Base-by-base conservation (phyloP, 2,329 filamentous ascomycete species). In the Coniochaeta prunicola region DNA sequence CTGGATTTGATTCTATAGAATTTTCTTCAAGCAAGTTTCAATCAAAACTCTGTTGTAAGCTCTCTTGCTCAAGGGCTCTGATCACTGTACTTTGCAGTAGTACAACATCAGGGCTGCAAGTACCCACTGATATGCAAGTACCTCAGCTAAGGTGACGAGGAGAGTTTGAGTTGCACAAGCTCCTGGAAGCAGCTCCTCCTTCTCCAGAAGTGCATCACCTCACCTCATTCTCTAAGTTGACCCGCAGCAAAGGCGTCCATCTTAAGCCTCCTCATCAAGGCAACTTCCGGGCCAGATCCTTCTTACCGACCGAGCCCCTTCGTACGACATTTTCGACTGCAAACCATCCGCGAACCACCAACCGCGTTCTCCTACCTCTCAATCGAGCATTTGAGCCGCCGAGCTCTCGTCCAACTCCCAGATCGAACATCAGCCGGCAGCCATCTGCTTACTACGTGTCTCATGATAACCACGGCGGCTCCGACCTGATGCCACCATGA, bases 401-500 rank as follows among this genome's bases (percentile, higher is more conserved):
- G 2, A 38, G 36, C 36, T n/a, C 36, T 33, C 31, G 3, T 38
- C 17, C 36, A n/a, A 38, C 10, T n/a, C 3, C 19, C 36, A 38
- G 15, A 4, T 38, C 36, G 4, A 38, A 3, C 19, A 15, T 45
- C 40, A 45, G 19, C 24, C 13, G 21, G 19, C 12, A 12, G 19
- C 40, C 19, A 12, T 45, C 40, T 45, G 40, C 13, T 21, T 7
- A 33, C 26, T 6, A 2, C 50, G 31, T 17, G 5, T 9, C 13
- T 53, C 5, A 53, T 53, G 50, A 53, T 53, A 57, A 55, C 61
- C 56, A 48, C 53, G 53, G 48, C 56, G 56, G 59, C 60, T 55
- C 60, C 63, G 57, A 57, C 60, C 59, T 58, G 54, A 68, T 67
- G 69, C 70, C 74, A 80, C 74, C 72, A 99, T 99, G 94, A 97